Conservation (phyloP, 345 rosid species). For the Angophora floribunda region DNA sequence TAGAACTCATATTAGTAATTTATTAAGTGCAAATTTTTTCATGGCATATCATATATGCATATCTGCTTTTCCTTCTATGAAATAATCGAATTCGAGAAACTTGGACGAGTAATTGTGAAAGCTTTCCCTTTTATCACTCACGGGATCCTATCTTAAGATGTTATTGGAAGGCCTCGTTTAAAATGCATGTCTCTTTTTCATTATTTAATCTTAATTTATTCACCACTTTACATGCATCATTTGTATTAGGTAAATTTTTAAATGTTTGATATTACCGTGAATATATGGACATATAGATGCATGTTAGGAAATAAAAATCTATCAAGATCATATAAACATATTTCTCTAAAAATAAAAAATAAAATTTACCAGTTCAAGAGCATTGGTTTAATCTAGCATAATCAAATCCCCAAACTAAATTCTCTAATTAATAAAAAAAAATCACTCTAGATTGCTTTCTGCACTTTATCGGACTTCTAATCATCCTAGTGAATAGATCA, state of each 20-base stretch:
- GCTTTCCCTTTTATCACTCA: background rate
- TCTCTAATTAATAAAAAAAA: background rate
- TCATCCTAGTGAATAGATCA: fast-evolving
- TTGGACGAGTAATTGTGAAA: background rate
- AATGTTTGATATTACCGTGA: background rate
- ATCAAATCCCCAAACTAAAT: fast-evolving
- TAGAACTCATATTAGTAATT: background rate
- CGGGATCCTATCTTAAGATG: background rate
- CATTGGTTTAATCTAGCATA: background rate
- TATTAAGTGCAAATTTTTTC: background rate
- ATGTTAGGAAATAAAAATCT: background rate
- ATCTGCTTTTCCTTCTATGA: background rate
- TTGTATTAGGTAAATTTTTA: background rate
- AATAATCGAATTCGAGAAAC: background rate
- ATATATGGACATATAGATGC: background rate
- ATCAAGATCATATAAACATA: background rate
- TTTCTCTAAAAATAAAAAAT: background rate
- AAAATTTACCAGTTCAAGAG: background rate
- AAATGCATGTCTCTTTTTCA: background rate
- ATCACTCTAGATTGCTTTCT: no score
- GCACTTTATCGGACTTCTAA: background rate
- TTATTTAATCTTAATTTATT: background rate
- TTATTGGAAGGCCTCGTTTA: background rate
- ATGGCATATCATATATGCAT: background rate
- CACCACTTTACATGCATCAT: background rate